These are phyloP conservation scores for Plantago ovata DNA, from an alignment of 257 asterid species.

Conservation along the genomic window DNA sequence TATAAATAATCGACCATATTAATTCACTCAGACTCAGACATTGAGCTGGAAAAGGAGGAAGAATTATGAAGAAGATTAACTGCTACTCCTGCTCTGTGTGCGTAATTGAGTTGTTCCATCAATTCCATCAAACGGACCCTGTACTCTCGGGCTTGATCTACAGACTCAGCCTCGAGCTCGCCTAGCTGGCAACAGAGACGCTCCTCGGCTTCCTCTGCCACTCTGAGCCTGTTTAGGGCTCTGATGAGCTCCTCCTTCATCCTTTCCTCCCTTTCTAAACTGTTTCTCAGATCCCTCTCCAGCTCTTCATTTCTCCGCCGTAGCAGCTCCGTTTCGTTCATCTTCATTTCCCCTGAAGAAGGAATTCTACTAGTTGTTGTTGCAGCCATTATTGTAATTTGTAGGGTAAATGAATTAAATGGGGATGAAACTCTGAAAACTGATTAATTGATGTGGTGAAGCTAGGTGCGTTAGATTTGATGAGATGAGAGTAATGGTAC, in stretches of 20 bases:
- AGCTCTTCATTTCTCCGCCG: slow-evolving; percentile 75
- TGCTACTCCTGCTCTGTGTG: slow-evolving; percentile 21
- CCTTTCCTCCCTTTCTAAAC: slow-evolving; percentile 57
- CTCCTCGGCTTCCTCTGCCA: slow-evolving; percentile 93
- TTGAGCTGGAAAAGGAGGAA: slow-evolving; percentile 20
- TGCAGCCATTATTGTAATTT: not conserved
- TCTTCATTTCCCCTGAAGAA: no score
- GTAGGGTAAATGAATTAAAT: no score
- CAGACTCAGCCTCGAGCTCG: slow-evolving; percentile 82
- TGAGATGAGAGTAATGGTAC: no score
- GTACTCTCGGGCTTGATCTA: slow-evolving; percentile 53
- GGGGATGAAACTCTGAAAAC: no score
- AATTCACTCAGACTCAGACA: slow-evolving; percentile 45
- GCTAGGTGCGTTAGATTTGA: no score
- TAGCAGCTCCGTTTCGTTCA: no score
- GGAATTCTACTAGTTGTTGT: not conserved
- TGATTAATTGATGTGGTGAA: no score
- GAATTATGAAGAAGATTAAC: slow-evolving; percentile 27
- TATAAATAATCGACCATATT: no score
- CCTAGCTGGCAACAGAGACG: slow-evolving; percentile 77
- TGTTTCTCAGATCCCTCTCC: slow-evolving; percentile 51
- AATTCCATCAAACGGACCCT: slow-evolving; percentile 35
- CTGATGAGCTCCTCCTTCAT: slow-evolving; percentile 45
- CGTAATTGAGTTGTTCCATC: slow-evolving; percentile 46
- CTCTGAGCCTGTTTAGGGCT: slow-evolving; percentile 45